Evolutionary conservation across 2,329 filamentous ascomycete genomes (phyloP), one percentile per base, ranked within the genome.

Genomic region (Trichoderma sp.): DNA sequence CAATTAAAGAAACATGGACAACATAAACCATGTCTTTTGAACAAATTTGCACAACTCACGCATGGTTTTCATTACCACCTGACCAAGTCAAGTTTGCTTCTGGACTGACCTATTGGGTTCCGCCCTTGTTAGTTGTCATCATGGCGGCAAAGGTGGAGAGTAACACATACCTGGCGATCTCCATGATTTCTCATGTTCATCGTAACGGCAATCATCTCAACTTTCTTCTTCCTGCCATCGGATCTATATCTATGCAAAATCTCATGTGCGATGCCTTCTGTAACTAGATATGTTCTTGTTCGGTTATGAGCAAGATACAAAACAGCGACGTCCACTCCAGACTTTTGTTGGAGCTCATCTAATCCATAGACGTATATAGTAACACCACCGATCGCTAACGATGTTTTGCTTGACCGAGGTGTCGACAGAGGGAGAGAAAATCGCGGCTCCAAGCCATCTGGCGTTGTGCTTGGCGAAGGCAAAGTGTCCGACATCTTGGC

Each of bases 181-280:
- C 64, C 51, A 57, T 67, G 64, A 15, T 67, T 58, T 12, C 64
- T 67, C 64, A 67, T 67, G n/a, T 67, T 57, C 51, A 67, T 67
- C 4, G 51, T 58, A 18, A 67, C n/a, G 4, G 64, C 64, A 43
- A 58, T 67, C 51, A 67, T 67, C 51, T 67, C 64, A 7, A 67
- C 24, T 32, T 32, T 67, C 3, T 57, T 67, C 18, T 28, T 57
- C 24, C 51, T 67, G 11, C 64, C 51, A 28, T 67, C 51, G 9
- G 53, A 58, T 30, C 64, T 57, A 58, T 67, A 67, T 28, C 64
- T 57, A 32, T 67, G 64, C 32, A 67, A 11, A 39, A 67, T 67
- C 24, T 67, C 64, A 58, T 67, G 64, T 9, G 64, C 51, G 56
- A 67, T 67, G 51, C 64, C 64, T 32, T 67, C 51, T 24, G 64